Base-by-base conservation (phyloP, 306 rosid species). In the Hylodesmum podocarpum region DNA sequence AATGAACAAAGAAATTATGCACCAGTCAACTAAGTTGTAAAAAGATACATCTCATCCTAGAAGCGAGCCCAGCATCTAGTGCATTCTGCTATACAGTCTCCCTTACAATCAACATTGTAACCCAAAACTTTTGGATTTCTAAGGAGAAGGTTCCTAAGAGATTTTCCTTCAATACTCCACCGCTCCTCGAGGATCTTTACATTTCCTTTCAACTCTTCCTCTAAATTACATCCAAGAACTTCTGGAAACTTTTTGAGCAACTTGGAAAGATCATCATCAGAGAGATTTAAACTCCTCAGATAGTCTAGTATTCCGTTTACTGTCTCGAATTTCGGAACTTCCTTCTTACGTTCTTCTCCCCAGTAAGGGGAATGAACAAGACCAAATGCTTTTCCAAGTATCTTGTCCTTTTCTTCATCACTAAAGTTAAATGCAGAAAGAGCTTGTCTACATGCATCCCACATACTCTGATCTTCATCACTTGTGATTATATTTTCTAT, bases 51-150 rank as follows among this genome's bases (percentile, higher is more conserved):
- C 34, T 27, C 41, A 66, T 37, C 70, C 86, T 89, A 95, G 86
- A 95, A 95, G 8, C 97, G 96, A 81, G 76, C 98, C 97, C 97
- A 95, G 84, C 98, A 92, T 83, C 97, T 84, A 4, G 97, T 95
- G 91, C 98, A 95, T 57, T 92, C 91, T 53, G 98, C 98, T 37
- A 85, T 92, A 57, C 97, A 95, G 55, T 92, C 97, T 76, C 98
- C 98, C 71, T 90, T 92, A 25, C 98, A 95, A 82, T 92, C 97
- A 34, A 92, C 73, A 53, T 92, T 92, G 73, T 85, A 95, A 8
- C 98, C 98, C 92, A 92, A 80, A 31, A 89, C 93, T 81, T 84
- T 89, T 1, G 97, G 97, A 78, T 90, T 95, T 76, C 97, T 87
- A 72, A 95, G 93, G 44, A 95, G 90, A 66, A 92, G 96, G 71